These are phyloP conservation scores for Medicago lupulina DNA, from an alignment of 306 rosid genomes.

Conservation along the genomic window DNA sequence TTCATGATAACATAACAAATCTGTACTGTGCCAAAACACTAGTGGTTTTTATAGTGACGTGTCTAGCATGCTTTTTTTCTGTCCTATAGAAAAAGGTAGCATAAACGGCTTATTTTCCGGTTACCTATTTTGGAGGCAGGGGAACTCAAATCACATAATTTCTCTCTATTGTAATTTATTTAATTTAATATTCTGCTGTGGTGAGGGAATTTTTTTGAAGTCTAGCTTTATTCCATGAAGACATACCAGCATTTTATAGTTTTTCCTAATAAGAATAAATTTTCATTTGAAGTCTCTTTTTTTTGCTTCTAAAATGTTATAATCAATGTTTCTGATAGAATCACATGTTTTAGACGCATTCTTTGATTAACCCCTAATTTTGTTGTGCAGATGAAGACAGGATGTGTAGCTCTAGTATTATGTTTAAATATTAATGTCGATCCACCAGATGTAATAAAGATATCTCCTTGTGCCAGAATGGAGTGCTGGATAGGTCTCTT, in stretches of 20 bases:
- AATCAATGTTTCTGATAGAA: slow-evolving; percentile 36
- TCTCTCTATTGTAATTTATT: neutral
- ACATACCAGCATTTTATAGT: slow-evolving; percentile 13
- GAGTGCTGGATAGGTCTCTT: slow-evolving; percentile 99
- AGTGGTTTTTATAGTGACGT: slow-evolving; percentile 7
- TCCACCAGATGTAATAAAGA: slow-evolving; percentile 98
- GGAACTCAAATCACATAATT: neutral
- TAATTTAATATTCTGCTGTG: slow-evolving; percentile 9
- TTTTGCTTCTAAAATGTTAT: slow-evolving; percentile 6
- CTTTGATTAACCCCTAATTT: slow-evolving; percentile 53
- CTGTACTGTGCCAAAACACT: slow-evolving; percentile 3
- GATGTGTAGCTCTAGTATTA: slow-evolving; percentile 96
- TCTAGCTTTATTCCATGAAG: slow-evolving; percentile 7
- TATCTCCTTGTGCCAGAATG: slow-evolving; percentile 99
- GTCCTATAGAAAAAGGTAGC: neutral
- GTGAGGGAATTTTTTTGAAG: neutral
- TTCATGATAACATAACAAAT: neutral
- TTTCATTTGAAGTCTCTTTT: slow-evolving; percentile 7
- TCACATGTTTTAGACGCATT: slow-evolving; percentile 19
- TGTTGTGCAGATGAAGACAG: slow-evolving; percentile 96
- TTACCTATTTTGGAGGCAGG: neutral
- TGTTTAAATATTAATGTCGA: slow-evolving; percentile 97
- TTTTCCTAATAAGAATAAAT: slow-evolving; percentile 9
- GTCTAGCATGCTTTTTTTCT: slow-evolving; percentile 7
- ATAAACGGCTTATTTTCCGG: neutral